Conservation (phyloP, 225 moss, liverwort and hornwort genomes). For the Sphagnum contortum region DNA sequence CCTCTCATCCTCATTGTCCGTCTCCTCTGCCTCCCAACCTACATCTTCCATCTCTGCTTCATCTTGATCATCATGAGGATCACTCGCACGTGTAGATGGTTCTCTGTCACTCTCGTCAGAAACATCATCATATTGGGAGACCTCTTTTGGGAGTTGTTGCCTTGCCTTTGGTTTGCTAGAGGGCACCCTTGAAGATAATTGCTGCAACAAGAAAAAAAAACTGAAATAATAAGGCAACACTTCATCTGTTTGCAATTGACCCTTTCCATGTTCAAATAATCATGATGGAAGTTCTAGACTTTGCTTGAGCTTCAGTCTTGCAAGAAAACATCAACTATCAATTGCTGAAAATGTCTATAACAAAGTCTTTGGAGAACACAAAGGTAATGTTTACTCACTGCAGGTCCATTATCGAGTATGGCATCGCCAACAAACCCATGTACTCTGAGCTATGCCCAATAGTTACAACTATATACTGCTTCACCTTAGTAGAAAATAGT, state of each 20-base stretch:
- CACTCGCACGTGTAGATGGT: constrained; percentile 69
- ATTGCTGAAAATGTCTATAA: neutral
- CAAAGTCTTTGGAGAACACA: neutral
- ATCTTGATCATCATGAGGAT: constrained; percentile 51
- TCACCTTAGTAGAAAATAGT: neutral
- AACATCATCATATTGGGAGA: constrained; percentile 60
- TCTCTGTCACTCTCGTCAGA: constrained; percentile 77
- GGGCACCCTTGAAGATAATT: constrained; percentile 41
- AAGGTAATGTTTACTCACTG: neutral
- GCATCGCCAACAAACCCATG: neutral
- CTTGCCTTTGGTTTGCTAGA: constrained; percentile 33
- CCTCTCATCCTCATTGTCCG: constrained; percentile 65
- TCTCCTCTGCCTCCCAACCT: constrained; percentile 53
- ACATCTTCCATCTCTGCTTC: constrained; percentile 26
- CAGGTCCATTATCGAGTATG: too few species aligned
- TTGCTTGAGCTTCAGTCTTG: neutral
- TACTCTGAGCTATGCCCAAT: too few species aligned
- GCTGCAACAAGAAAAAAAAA: constrained; percentile 31
- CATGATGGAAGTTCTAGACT: neutral
- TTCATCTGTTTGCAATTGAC: constrained; percentile 3
- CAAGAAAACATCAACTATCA: neutral
- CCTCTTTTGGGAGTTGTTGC: constrained; percentile 49
- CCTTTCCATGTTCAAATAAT: neutral
- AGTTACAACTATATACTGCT: neutral
- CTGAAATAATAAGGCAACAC: constrained; percentile 6